Base-by-base conservation (phyloP, 2,329 filamentous ascomycete genomes). In the Scleromitrula shiraiana region DNA sequence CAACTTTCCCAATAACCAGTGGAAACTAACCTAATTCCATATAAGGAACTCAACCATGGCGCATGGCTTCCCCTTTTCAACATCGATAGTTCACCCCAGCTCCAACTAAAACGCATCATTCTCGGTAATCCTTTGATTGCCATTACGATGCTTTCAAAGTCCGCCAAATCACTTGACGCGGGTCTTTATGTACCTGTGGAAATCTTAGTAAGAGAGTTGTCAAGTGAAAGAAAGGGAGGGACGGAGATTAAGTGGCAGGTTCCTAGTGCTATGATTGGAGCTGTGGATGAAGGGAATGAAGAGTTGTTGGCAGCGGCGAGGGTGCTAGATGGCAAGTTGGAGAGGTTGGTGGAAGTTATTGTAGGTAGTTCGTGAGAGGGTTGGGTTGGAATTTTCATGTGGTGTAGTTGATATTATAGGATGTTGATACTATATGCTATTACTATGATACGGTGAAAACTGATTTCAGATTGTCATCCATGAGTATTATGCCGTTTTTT, bases 51-150 rank as follows among this genome's bases (percentile, higher is more conserved):
- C 19, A 38, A 57, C 27, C 57, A 59, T 32, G 50, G 52, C 12
- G 14, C 22, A 10, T 59, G 57, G 57, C 38, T 56, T 7, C 52
- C 53, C 1, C 36, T 59, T 5, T 58, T 53, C 40, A 39, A 47
- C 7, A 43, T 52, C 2, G 41, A 50, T n/a, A n/a, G 22, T 17
- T 47, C 50, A 7, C 41, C 53, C 14, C 53, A 55, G 24, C 40
- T 41, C 8, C 26, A 22, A 22, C 22, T 35, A 10, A 56, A 50
- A 33, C 26, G 56, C 29, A 49, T 60, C 23, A 53, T 58, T n/a
- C 37, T 59, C 4, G 55, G 56, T 3, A 60, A 60, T 41, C 54
- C 58, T 9, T 29, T 60, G 1, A 53, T 58, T 20, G 56, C 56
- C 8, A 53, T 59, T 27, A 58, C 53, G 12, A 58, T 60, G 54